Evolutionary conservation across 164 flowering plant species (phyloP), one percentile per base, ranked within the genome.

Genomic region (Malania oleifera): DNA sequence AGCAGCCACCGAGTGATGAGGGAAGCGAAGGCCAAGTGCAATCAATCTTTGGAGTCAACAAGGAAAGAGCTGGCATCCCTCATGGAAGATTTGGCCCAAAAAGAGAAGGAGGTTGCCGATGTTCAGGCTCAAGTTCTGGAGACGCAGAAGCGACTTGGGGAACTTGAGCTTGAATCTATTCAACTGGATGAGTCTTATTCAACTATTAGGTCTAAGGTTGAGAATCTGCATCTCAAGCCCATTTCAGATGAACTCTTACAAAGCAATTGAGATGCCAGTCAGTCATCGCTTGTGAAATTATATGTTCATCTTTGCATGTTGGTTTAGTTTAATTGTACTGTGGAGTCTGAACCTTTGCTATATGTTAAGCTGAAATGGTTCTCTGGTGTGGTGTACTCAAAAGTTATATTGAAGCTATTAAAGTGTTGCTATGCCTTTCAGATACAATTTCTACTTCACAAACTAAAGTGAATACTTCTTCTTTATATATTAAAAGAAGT

Each of bases 71-170:
- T 46, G 14, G 50, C n/a, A 9, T 46, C 26, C 2, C 26, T 6
- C 8, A 22, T 46, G 25, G 50, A 46, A 23, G 26, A 23, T 46
- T 46, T 46, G 50, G 50, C 50, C 22, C 25, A 12, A 11, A 46
- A 46, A 46, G 50, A 46, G 14, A 20, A 46, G 50, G 50, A 46
- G 26, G 26, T 46, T 46, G 50, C 50, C 3, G 50, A 46, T 46
- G 50, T 13, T 0, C 20, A 46, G 50, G 26, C 26, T 5, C 50
- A 26, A 46, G 14, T 46, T 20, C 26, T 23, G 50, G 50, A 22
- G 4, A 20, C 11, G 14, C 3, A 46, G 18, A 8, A 46, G 12
- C 50, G 50, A 20, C 18, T 46, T 3, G 22, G 50, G 5, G 50
- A 46, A 13, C 50, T 46, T 22, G 50, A 46, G 26, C 12, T 15